Evolutionary conservation across 2,329 filamentous ascomycete species (phyloP), one percentile per base, ranked within the genome.

Genomic region (Fusarium pseudocircinatum): DNA sequence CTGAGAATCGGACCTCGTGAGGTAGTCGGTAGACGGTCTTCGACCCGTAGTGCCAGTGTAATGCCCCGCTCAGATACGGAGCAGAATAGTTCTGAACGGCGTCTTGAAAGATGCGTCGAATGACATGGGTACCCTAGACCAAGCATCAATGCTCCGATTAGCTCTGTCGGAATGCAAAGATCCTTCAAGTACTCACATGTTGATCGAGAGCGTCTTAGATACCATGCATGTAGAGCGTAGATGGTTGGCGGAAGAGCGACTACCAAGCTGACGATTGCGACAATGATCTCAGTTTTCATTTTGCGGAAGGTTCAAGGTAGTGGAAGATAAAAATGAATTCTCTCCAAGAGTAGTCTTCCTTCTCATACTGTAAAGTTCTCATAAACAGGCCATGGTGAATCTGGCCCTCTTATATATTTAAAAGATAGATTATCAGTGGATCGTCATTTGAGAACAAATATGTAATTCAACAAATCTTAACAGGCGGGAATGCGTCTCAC

Each of bases 11-110:
- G 6, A 2, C 22, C 18, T 2, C 5, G 26, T 6, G 20, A 22
- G 2, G 6, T 2, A 1, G 1, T 18, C 0, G 14, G 20, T 1
- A n/a, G 7, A 0, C 24, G 10, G 0, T 28, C 24, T n/a, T 53
- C 50, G 0, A 53, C 2, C 1, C 20, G 14, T 1, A 53, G 4
- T 9, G 24, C 24, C 3, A 53, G 7, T 7, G 20, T 39, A 1
- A 53, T 39, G 5, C 34, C 24, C 2, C 4, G 3, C 1, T 53
- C 50, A 4, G 50, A 39, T 0, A 53, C 6, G 3, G 34, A 53
- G 34, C 24, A 39, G 4, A 53, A 12, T 0, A 53, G 24, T 14
- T 53, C 50, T 0, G 34, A 39, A 18, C 14, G 20, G 6, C 2
- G 24, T 6, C 14, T 7, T 0, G 20, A 5, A 24, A 6, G 7